These are phyloP conservation scores for Lentinula sp. DNA, from an alignment of 768 basidiomycete genomes.

Conservation along the genomic window DNA sequence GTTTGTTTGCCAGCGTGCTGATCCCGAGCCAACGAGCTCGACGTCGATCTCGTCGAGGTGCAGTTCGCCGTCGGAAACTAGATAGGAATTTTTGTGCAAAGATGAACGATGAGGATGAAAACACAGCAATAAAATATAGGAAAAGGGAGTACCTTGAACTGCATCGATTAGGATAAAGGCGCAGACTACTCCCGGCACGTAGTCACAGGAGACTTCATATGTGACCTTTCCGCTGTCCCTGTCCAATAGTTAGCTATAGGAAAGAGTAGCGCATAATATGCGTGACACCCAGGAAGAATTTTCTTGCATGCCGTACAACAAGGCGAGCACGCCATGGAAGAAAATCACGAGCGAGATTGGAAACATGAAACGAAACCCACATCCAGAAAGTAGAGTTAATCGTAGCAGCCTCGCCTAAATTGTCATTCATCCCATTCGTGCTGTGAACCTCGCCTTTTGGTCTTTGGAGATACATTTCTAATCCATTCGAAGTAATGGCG, in stretches of 20 bases:
- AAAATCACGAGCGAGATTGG: background rate
- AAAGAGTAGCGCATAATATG: too few relatives aligned
- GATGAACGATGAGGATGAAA: background rate
- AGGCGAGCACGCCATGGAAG: too few relatives aligned
- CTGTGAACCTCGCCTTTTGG: constrained; percentile 17
- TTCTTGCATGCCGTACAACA: too few relatives aligned
- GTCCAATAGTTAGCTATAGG: background rate
- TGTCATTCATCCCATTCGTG: constrained; percentile 20
- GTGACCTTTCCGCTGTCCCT: constrained; percentile 21
- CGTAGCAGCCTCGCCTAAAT: constrained; percentile 25
- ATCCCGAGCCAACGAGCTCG: constrained; percentile 26
- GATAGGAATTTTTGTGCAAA: background rate
- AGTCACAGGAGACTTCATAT: constrained; percentile 18
- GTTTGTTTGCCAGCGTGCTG: constrained; percentile 28
- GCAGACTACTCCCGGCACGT: constrained; percentile 23
- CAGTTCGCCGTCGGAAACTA: constrained; percentile 1
- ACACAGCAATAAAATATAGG: background rate
- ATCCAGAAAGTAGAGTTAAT: constrained; percentile 28
- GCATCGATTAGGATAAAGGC: constrained; percentile 28
- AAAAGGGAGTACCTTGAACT: constrained; percentile 2
- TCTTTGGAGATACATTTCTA: constrained; percentile 20
- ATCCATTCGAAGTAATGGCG: constrained; percentile 12
- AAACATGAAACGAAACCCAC: constrained; percentile 11
- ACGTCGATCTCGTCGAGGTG: constrained; percentile 28
- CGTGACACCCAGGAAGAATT: too few relatives aligned